A percentile compares a stretch with the other conserved stretches of the same genome.
phyloP scores from a whole-genome alignment of 2,329 filamentous ascomycete species.

The Akanthomyces lecanii region DNA sequence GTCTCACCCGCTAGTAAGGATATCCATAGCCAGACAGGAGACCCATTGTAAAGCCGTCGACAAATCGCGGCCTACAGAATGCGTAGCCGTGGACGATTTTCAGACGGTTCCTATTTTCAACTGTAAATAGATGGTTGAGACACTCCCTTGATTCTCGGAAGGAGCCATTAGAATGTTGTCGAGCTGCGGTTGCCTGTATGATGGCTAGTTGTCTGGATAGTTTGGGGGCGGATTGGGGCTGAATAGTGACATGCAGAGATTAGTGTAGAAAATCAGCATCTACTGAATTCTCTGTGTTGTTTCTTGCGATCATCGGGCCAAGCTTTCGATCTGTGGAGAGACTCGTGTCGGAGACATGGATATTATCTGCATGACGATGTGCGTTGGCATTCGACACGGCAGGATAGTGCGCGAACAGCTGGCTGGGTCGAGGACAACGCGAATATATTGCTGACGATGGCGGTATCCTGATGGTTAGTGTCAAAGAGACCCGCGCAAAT shows the following conservation, averaged over 20 bases:
- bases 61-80: background rate
- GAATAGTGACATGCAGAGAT: background rate
- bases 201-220: background rate
- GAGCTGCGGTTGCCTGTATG: background rate
- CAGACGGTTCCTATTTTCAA: background rate
- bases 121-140: background rate
- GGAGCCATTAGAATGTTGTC: background rate
- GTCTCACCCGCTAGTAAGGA: background rate
- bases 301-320: background rate
- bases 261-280: background rate
- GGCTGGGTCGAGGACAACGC: background rate
- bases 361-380: background rate
- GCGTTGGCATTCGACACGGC: background rate
- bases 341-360: background rate
- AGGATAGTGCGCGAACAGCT: too few species aligned
- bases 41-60: background rate
- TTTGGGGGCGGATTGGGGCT: background rate
- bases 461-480: background rate
- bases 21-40: background rate
- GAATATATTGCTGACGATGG: background rate
- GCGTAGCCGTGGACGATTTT: background rate
- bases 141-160: too few species aligned
- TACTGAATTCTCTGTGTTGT: background rate
- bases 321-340: background rate
- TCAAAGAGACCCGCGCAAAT: background rate